Base-by-base conservation (phyloP, 1,139 yeast species). In the Lodderomyces theae region DNA sequence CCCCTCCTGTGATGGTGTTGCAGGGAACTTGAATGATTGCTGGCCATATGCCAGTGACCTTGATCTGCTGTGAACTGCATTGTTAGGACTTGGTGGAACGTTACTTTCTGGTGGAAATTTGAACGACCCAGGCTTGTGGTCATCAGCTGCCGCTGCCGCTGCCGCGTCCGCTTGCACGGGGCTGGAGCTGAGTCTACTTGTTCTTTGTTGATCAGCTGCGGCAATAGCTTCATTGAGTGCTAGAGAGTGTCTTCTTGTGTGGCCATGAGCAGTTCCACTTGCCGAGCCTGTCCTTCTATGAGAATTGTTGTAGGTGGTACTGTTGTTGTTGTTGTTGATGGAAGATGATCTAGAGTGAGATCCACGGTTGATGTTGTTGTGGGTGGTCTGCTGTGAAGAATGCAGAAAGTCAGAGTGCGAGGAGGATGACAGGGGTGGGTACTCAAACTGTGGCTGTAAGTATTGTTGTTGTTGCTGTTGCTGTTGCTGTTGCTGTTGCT, bases 191-290 rank as follows among this genome's bases (percentile, higher is more conserved):
- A 61, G 53, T 49, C 67, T 57, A 46, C 69, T 71, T 23, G 61
- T 60, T 38, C 89, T 90, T 49, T 71, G 77, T 54, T 80, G 80
- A 7, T 96, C 96, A 12, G 98, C 98, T 4, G 97, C 97, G 52
- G 85, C 83, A 54, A 87, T 90, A n/a, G 98, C 98, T 62, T 92
- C 98, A 44, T 84, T 84, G 44, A 92, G 71, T 2, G 96, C 97
- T 47, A 92, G 68, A 0, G 97, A 89, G 58, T 92, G 98, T 61
- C 98, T 79, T 66, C 98, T 80, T 38, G 75, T 72, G 58, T 92
- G 98, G 30, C 97, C 96, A 52, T 15, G 63, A 17, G 44, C 45
- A 19, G 42, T 39, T 12, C 38, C 39, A 15, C 42, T 41, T 4
- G 40, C 39, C n/a, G 70, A 62, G 9, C 69, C 71, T 3, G 74